Conservation (phyloP, 2,329 filamentous ascomycete species). For the Claviceps monticola region DNA sequence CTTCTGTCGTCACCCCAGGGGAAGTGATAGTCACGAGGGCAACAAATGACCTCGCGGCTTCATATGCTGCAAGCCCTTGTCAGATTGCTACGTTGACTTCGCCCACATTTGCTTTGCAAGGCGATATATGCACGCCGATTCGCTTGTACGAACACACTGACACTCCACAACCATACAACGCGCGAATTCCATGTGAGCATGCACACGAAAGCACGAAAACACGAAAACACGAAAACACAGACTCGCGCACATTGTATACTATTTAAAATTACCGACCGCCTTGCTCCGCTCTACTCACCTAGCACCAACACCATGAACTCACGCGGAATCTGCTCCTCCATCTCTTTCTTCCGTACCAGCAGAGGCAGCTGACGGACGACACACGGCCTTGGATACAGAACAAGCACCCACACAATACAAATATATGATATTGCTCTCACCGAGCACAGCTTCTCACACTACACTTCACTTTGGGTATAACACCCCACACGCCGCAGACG, state of each 20-base stretch:
- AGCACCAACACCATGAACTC: background rate
- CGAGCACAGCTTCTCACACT: no score
- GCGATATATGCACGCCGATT: background rate
- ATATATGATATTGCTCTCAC: background rate
- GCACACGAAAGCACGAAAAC: background rate
- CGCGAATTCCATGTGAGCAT: no score
- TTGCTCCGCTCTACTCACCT: background rate
- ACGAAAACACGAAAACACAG: background rate
- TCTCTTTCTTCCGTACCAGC: background rate
- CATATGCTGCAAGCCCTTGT: no score
- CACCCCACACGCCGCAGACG: background rate
- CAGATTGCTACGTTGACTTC: no score
- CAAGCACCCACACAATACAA: background rate
- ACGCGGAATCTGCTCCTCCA: background rate
- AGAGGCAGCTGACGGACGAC: background rate
- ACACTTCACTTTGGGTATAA: background rate
- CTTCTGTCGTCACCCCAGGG: constrained; percentile 39
- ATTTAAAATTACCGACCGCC: background rate
- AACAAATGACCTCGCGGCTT: no score
- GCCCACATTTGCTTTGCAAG: background rate
- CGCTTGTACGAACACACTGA: no score
- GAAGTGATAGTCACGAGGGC: constrained; percentile 4
- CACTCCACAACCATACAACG: no score
- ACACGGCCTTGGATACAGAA: constrained; percentile 4
- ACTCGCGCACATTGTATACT: background rate